Evolutionary conservation across 1,139 yeast species (phyloP).

Genomic region (Candida smagusa): DNA sequence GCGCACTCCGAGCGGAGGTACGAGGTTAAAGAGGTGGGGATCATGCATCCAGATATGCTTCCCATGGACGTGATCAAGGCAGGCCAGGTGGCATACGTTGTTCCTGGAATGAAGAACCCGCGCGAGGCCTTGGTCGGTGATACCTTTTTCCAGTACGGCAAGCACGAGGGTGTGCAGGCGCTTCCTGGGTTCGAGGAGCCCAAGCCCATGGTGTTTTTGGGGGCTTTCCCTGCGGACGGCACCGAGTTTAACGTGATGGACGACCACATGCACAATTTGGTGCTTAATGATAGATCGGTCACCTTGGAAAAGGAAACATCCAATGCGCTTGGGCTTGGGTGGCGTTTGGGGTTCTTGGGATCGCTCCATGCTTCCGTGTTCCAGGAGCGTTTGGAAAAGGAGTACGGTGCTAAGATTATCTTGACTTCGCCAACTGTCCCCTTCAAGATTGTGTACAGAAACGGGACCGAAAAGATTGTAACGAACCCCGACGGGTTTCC

Average conservation of each 20-base stretch:
- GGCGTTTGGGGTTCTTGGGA: slow-evolving; percentile 95
- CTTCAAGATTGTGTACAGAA: slow-evolving; percentile 62
- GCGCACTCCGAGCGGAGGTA: slow-evolving; percentile 75
- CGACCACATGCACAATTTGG: slow-evolving; percentile 84
- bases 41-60: slow-evolving; percentile 86
- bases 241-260: slow-evolving; percentile 85
- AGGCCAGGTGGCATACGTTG: slow-evolving; percentile 92
- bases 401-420: slow-evolving; percentile 88
- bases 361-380: slow-evolving; percentile 94
- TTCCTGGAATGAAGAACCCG: slow-evolving; percentile 90
- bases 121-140: slow-evolving; percentile 90
- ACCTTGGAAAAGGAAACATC: slow-evolving; percentile 88
- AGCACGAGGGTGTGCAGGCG: slow-evolving; percentile 61
- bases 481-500: slow-evolving; percentile 96
- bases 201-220: slow-evolving; percentile 97
- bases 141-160: slow-evolving; percentile 72
- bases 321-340: slow-evolving; percentile 93
- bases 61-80: slow-evolving; percentile 64
- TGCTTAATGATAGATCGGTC: slow-evolving; percentile 88
- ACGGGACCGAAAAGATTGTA: slow-evolving; percentile 62
- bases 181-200: slow-evolving; percentile 95
- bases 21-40: slow-evolving; percentile 90
- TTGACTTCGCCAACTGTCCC: slow-evolving; percentile 98
- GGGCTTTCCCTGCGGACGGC: slow-evolving; percentile 97
- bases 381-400: slow-evolving; percentile 85